Evolutionary conservation across 768 basidiomycete genomes (phyloP).

Genomic region (Sarcodon aspratus): DNA sequence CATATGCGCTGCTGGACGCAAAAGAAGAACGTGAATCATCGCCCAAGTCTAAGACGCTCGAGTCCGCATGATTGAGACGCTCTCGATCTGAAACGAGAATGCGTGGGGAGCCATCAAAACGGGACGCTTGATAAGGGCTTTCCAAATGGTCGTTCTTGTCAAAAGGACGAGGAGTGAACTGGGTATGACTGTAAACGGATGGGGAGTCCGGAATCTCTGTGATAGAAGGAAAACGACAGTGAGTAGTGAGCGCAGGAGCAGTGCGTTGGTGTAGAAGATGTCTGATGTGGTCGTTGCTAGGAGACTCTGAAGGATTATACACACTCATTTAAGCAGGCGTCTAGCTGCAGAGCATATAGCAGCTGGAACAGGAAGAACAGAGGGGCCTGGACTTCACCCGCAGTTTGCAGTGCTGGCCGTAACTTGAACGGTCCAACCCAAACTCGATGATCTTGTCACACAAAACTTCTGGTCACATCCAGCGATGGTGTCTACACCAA

Average conservation of each 20-base stretch:
- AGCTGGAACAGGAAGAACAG: constrained; percentile 8
- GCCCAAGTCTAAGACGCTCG: constrained; percentile 46
- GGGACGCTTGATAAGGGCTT: constrained; percentile 14
- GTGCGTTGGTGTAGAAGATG: constrained; percentile 43
- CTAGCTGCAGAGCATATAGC: constrained; percentile 6
- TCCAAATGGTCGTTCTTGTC: constrained; percentile 20
- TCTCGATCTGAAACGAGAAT: constrained; percentile 22
- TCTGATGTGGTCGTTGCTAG: constrained; percentile 36
- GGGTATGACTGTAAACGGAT: constrained; percentile 53
- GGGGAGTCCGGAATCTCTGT: constrained; percentile 57
- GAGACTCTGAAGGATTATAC: constrained; percentile 18
- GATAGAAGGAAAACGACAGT: constrained; percentile 38
- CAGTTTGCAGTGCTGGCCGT: no score
- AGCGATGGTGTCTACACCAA: no score
- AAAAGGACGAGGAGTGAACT: constrained; percentile 39
- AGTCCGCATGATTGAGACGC: constrained; percentile 32
- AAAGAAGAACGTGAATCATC: constrained; percentile 21
- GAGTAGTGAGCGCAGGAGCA: constrained; percentile 30
- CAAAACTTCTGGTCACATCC: no score
- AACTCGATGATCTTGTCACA: no score
- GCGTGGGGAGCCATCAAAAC: constrained; percentile 5
- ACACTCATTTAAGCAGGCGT: constrained; percentile 7
- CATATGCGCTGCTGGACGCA: constrained; percentile 3
- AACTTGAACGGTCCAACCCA: no score
- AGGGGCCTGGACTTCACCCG: no score